Base-by-base conservation (phyloP, 495 filamentous ascomycete genomes). In the Penicillium mononematosum region DNA sequence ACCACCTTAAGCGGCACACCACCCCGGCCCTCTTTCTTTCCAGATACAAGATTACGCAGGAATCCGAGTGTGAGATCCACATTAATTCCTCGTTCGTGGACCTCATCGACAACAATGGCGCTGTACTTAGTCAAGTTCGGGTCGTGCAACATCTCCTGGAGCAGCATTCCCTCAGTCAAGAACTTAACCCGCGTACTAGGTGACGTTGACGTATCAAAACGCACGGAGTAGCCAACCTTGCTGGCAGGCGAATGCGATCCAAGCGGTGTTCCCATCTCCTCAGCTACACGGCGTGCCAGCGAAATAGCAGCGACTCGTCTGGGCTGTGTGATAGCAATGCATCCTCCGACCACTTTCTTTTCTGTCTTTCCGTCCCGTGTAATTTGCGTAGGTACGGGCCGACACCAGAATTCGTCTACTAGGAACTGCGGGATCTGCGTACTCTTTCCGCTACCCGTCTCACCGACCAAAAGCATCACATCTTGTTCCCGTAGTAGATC, bases 361-460 rank as follows among this genome's bases (percentile, higher is more conserved):
- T 64, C 39, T 55, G 49, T 72, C 1, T 70, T 75, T 53, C 75
- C 66, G 41, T 74, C 53, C 32, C 68, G 54, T 6, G 69, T 62
- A 19, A 87, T 65, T 44, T 70, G 81, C 22, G 83, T 76, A 32
- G 69, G 81, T 45, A 74, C 77, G 56, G 78, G 79, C 47, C 78
- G 82, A 67, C 89, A 93, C 90, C 93, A 98, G 20, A 80, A 71
- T 60, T 96, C 89, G 29, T 87, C 75, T 38, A 86, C 79, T 16
- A 99, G 75, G 45, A 96, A 96, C 60, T 98, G 95, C 0, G 92
- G 93, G 11, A 96, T 88, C 69, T 99, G 95, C 1, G 95, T 99
- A 78, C 87, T 92, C 74, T 99, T 99, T 64, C 95, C 95, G 36
- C 88, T 92, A 69, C 95, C 95, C 1, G 95, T 99, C 64, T 96